Evolutionary conservation across 768 basidiomycete species (phyloP), one percentile per base, ranked within the genome.

Genomic region (Paxillus rubicundulus): DNA sequence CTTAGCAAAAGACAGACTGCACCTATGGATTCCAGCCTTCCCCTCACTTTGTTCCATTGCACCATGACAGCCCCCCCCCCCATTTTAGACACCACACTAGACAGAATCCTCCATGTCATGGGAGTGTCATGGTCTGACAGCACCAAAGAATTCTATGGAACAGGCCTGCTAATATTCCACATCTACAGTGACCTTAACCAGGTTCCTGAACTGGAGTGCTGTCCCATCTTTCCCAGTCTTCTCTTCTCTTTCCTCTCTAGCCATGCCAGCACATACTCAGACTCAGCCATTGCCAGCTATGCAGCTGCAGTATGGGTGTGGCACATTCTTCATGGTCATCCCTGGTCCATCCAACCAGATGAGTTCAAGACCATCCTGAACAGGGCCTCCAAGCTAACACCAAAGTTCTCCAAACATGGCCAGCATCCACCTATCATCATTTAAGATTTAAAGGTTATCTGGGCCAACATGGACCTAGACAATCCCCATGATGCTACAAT

Each of bases 231-330:
- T 2, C 47, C 45, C 2, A 28, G 36, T 0, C 47, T 78, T 0
- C 20, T 80, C 0, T 39, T 47, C 0, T 28, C 63, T 0, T 77
- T 74, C 27, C 51, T 76, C 0, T 43, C 74, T 0, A 56, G n/a
- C 2, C 52, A 67, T 0, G 69, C 69, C 0, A 74, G 74, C 0
- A 28, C 67, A 0, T 75, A 75, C 45, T 54, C 75, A 0, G 66
- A 64, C 0, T 53, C 50, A 8, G 62, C 73, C 0, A 55, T 80
- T 0, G 33, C 47, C 2, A 78, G 77, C 59, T 77, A 74, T 49
- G 17, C 77, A 0, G 54, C 56, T 2, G 75, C 72, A 0, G 39
- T 81, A 0, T 55, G 69, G 0, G 77, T 78, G 1, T 82, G 78
- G 79, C 78, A 82, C 54, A n/a, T n/a, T n/a, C n/a, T n/a, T n/a